phyloP scores from a whole-genome alignment of 169 alveolate genomes.

The Plasmodium gaboni region DNA sequence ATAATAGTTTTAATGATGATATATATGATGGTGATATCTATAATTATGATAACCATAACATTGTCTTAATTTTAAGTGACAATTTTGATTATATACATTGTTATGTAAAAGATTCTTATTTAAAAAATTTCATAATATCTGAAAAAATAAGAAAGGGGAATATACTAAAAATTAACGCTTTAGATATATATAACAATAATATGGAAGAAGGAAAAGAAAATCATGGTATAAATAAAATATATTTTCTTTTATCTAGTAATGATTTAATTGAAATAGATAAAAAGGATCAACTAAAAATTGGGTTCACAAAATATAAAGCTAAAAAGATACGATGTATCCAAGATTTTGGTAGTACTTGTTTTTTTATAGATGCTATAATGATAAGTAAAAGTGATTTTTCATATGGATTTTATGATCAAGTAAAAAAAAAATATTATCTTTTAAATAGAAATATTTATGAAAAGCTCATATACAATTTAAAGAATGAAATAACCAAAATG shows the following conservation, averaged over 20 bases:
- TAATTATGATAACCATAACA: background rate
- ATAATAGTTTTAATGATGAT: background rate
- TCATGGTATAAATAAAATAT: background rate
- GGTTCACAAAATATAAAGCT: constrained; percentile 66
- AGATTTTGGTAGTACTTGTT: constrained; percentile 56
- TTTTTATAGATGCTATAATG: constrained; percentile 64
- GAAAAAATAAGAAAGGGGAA: constrained; percentile 43
- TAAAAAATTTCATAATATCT: constrained; percentile 21
- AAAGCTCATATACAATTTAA: constrained; percentile 47
- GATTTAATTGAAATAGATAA: constrained; percentile 42
- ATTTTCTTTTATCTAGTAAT: constrained; percentile 43
- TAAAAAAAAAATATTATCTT: constrained; percentile 21
- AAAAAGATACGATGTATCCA: constrained; percentile 41
- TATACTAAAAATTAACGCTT: constrained; percentile 44
- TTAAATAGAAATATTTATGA: constrained; percentile 52
- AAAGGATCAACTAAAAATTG: constrained; percentile 41
- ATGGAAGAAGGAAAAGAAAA: constrained; percentile 14
- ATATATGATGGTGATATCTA: background rate
- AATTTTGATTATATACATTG: constrained; percentile 70
- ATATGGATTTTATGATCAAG: constrained; percentile 56
- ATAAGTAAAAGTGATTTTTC: constrained; percentile 75
- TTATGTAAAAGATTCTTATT: constrained; percentile 32
- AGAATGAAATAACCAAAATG: constrained; percentile 45
- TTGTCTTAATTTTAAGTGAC: constrained; percentile 64
- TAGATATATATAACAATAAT: constrained; percentile 21